phyloP scores from a whole-genome alignment of 768 basidiomycete species.

The Suillus alpinus region DNA sequence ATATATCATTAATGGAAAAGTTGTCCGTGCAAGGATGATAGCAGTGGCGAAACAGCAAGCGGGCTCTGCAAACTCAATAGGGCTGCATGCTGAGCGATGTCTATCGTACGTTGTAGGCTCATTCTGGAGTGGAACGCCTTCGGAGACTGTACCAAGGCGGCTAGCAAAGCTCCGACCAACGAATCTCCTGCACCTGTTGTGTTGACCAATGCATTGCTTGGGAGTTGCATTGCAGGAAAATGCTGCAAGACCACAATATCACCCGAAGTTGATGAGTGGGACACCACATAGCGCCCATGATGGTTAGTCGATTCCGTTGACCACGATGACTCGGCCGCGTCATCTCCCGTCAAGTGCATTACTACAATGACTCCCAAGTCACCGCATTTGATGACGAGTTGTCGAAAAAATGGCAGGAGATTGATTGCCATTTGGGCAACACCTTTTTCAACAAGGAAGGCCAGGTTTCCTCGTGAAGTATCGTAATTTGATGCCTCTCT shows the following conservation, averaged over 20 bases:
- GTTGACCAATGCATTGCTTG: conserved; percentile 46
- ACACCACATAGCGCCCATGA: conserved; percentile 47
- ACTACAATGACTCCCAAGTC: conserved; percentile 60
- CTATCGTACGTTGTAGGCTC: conserved; percentile 44
- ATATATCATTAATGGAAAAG: not conserved
- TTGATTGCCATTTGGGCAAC: conserved; percentile 77
- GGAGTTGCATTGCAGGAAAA: conserved; percentile 55
- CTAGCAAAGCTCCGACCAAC: conserved; percentile 81
- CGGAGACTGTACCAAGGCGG: conserved; percentile 49
- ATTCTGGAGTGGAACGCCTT: conserved; percentile 44
- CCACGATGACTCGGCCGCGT: conserved; percentile 50
- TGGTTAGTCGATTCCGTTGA: conserved; percentile 44
- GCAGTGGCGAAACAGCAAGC: conserved; percentile 61
- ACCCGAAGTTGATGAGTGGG: conserved; percentile 40
- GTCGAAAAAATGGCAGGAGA: conserved; percentile 81
- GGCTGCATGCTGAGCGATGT: conserved; percentile 64
- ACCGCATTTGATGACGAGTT: conserved; percentile 86
- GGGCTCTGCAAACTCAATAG: conserved; percentile 54
- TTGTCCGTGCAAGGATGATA: conserved; percentile 35
- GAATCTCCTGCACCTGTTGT: conserved; percentile 95
- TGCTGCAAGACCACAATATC: conserved; percentile 67
- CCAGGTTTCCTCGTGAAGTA: conserved; percentile 42
- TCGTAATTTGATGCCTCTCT: conserved; percentile 40
- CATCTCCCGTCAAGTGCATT: conserved; percentile 49
- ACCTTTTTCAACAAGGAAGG: conserved; percentile 68